Evolutionary conservation across 495 filamentous ascomycete genomes (phyloP), one percentile per base, ranked within the genome.

Genomic region (Tuber umbilicatum): DNA sequence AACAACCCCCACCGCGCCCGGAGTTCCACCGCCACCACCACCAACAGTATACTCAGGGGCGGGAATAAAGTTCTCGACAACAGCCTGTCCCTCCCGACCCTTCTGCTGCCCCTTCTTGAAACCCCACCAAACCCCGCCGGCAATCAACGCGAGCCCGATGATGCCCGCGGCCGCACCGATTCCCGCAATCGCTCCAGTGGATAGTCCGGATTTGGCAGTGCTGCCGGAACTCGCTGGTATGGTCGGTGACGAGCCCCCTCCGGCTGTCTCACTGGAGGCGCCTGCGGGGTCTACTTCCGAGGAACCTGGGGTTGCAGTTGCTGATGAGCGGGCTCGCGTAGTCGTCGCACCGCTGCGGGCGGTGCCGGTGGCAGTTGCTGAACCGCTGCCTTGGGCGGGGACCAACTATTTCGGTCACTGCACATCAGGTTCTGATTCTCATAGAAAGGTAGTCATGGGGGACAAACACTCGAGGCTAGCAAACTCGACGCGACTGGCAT

Each of bases 81-180:
- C 55, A 14, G 17, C 55, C 55, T 31, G 27, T 5, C n/a, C n/a
- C 14, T 64, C 55, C n/a, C 27, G 10, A 14, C 27, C 55, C 55
- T 64, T 64, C 55, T 64, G 55, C 27, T 64, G 55, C 55, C 55
- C 55, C 55, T 17, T 64, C 55, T 64, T 64, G n/a, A 31, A 64
- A 2, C 55, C 55, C 55, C 55, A 64, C 55, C 55, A 64, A 31
- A 64, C 5, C 10, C 55, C 55, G 0, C 55, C 55, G 5, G 9
- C 55, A 31, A 64, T 64, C 27, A 64, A 31, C 0, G 55, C 55
- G 12, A 64, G 4, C 5, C 55, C 55, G 9, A 64, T 31, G 14
- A 64, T 27, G 10, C n/a, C 55, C 9, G 55, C 55, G 27, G 10
- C 55, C 27, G 14, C 55, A 64, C 55, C 55, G 12, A 64, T 64